phyloP scores from a whole-genome alignment of 208 protist genomes.

The Trypanosoma caninum region DNA sequence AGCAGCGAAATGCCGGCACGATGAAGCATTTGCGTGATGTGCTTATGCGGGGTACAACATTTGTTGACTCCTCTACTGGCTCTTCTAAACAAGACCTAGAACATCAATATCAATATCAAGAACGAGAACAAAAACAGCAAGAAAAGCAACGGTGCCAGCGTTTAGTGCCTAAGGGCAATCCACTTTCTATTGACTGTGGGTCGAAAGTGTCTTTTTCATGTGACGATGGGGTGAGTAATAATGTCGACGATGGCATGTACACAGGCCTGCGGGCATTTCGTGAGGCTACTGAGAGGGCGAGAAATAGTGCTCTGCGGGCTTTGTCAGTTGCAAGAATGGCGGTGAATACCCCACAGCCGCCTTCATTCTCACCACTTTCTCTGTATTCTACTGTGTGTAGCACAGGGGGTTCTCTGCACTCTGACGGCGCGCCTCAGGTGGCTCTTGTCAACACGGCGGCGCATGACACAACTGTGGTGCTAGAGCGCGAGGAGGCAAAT shows the following conservation, averaged over 20 bases:
- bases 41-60: conserved; percentile 18
- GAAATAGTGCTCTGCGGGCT: conserved; percentile 11
- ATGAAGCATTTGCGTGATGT: conserved; percentile 5
- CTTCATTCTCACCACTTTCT: neutral
- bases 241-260: conserved; percentile 1
- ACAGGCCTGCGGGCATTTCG: conserved; percentile 16
- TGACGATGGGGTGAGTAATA: neutral
- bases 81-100: neutral
- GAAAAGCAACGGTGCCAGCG: neutral
- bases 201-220: neutral
- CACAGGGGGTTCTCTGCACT: neutral
- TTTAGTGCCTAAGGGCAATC: neutral
- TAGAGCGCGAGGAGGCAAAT: conserved; percentile 15
- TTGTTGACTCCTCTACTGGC: neutral
- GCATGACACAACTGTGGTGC: neutral
- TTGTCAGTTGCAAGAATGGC: conserved; percentile 7
- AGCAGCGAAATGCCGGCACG: neutral
- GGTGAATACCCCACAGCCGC: neutral
- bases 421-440: neutral
- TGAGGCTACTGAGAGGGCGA: conserved; percentile 3
- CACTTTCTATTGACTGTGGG: conserved; percentile 16
- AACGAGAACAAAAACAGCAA: neutral
- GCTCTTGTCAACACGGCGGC: neutral
- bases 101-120: neutral
- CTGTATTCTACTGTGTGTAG: neutral